Conservation (phyloP, 208 protist genomes). For the Trypanosomatidae sp. region DNA sequence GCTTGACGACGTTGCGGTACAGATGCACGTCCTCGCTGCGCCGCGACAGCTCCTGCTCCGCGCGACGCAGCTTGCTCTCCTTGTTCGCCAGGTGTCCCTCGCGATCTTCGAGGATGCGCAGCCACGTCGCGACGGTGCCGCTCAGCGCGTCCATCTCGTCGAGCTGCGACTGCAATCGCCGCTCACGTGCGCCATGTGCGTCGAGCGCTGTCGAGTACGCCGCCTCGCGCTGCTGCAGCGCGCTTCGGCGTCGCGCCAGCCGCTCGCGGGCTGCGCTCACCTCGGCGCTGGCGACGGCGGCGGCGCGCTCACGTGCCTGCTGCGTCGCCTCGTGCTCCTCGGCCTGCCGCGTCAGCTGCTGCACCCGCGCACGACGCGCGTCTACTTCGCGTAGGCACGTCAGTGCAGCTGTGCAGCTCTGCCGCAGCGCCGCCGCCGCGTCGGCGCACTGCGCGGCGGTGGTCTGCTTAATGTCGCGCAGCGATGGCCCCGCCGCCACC, state of each 20-base stretch:
- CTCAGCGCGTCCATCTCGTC: conserved; percentile 52
- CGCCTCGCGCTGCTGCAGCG: conserved; percentile 19
- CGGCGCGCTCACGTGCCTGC: too few species aligned
- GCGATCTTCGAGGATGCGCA: conserved; percentile 60
- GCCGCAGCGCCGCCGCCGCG: conserved; percentile 8
- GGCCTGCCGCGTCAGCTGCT: too few species aligned
- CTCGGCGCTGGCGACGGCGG: too few species aligned
- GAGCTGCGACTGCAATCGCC: conserved; percentile 30
- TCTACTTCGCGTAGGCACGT: conserved; percentile 16
- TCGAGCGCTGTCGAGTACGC: conserved; percentile 17
- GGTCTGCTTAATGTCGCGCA: conserved; percentile 13
- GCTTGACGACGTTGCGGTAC: conserved; percentile 17
- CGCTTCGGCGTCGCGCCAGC: conserved; percentile 21
- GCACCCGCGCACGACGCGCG: conserved; percentile 27
- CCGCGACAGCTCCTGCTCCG: conserved; percentile 39
- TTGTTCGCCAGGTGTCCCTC: conserved; percentile 30
- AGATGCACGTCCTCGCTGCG: conserved; percentile 34
- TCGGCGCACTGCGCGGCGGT: conserved; percentile 10
- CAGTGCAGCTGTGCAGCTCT: conserved; percentile 15
- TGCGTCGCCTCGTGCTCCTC: too few species aligned
- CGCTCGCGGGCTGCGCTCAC: too few species aligned
- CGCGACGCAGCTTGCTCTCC: conserved; percentile 42
- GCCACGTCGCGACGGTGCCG: conserved; percentile 45
- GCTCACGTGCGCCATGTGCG: conserved; percentile 33
- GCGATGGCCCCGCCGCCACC: conserved; percentile 7